Evolutionary conservation across 208 protist genomes (phyloP), one percentile per base, ranked within the genome.

Genomic region (Wallacemonas sp.): DNA sequence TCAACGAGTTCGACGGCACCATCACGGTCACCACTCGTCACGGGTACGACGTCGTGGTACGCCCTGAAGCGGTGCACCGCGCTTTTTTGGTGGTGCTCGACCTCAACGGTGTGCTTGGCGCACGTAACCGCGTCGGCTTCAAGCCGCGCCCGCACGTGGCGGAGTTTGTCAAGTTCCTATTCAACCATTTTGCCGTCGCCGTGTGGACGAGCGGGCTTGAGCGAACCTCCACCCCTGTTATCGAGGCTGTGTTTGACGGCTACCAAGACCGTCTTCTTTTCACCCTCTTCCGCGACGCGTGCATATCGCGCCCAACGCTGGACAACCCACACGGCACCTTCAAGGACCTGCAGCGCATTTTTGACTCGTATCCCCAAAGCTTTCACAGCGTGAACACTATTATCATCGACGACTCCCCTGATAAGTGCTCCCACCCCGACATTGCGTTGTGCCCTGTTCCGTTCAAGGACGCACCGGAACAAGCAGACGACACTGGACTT

Each of bases 161-260:
- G 19, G 81, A 92, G 50, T 94, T 97, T 50, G 59, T 97, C 22
- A 78, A 79, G 38, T 94, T 91, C 68, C 85, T 88, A 32, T 92
- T 97, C 52, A 74, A 81, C 24, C 88, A 94, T 62, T 97, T 97
- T 67, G 88, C 82, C 3, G 91, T 97, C 10, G 88, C 82, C 24
- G 89, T 97, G 58, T 97, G 91, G 91, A 97, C 91, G 2, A 94
- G 88, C 50, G 88, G 88, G 1, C 68, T 94, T 61, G 82, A 94
- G 72, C 78, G 88, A n/a, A 89, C 88, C 13, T 90, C 79, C 17
- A 78, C 81, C 48, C 88, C 83, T 10, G 87, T 97, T 62, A 92
- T 97, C 36, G 84, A 93, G 2, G 87, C 79, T 27, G 79, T 97
- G n/a, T 83, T 97, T 41, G 79, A 78, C 41, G 78, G 60, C 45